A percentile compares a stretch with the other conserved stretches of the same genome.
phyloP scores from a whole-genome alignment of 768 basidiomycete species.

The Lactarius quietus region DNA sequence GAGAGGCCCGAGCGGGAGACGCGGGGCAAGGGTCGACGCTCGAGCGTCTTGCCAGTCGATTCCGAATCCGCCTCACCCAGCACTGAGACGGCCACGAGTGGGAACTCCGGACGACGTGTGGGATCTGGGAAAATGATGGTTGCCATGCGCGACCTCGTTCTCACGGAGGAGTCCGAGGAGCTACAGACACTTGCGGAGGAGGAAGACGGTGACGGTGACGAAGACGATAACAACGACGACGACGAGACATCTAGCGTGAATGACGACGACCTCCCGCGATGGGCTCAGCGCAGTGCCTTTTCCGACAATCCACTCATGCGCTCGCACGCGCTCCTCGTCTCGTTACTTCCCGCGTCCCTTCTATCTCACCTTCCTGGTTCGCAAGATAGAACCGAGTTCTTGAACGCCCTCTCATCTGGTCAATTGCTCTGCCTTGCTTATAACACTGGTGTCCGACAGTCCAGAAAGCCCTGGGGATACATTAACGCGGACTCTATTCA shows the following conservation, averaged over 20 bases:
- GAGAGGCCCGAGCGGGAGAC: constrained; percentile 38
- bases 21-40: constrained; percentile 43
- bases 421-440: constrained; percentile 78
- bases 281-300: constrained; percentile 66
- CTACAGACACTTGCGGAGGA: constrained; percentile 48
- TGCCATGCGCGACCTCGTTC: constrained; percentile 45
- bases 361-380: constrained; percentile 36
- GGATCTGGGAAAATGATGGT: constrained; percentile 60
- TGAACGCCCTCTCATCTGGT: constrained; percentile 64
- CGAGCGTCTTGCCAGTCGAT: constrained; percentile 41
- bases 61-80: constrained; percentile 29
- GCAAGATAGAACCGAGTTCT: constrained; percentile 38
- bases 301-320: constrained; percentile 56
- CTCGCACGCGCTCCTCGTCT: constrained; percentile 54
- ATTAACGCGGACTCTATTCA: constrained; percentile 75
- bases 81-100: constrained; percentile 2
- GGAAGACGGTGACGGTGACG: constrained; percentile 26
- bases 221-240: background rate
- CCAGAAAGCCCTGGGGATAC: constrained; percentile 85
- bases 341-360: constrained; percentile 59
- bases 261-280: constrained; percentile 70
- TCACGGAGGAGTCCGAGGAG: constrained; percentile 55
- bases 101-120: constrained; percentile 42
- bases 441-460: constrained; percentile 75
- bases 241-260: constrained; percentile 40